Percentiles rank a stretch among this genome's conserved stretches.
These are phyloP conservation scores for Xylaria digitata DNA, from an alignment of 2,329 filamentous ascomycete species.

Conservation along the genomic window DNA sequence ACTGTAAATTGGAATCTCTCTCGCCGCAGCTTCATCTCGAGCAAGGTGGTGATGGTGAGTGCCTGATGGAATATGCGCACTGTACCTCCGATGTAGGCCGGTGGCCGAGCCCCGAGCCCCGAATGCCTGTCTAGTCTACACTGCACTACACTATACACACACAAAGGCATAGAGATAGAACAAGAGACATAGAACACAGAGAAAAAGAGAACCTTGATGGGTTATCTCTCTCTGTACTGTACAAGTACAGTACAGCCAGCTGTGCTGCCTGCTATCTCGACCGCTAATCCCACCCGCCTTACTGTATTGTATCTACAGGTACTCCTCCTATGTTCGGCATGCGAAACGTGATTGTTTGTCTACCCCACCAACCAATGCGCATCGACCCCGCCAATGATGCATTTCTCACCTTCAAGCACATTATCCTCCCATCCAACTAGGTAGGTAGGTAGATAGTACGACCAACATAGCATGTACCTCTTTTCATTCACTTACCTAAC, in stretches of 20 bases:
- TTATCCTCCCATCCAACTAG: neutral
- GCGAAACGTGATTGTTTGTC: neutral
- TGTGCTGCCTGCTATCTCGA: slow-evolving; percentile 3
- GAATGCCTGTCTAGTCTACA: no score
- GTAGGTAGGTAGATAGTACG: neutral
- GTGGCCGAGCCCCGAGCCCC: no score
- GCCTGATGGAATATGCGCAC: neutral
- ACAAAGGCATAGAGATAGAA: neutral
- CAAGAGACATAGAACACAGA: neutral
- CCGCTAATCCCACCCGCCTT: no score
- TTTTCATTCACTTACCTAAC: neutral
- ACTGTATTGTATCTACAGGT: slow-evolving; percentile 9
- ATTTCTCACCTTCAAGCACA: slow-evolving; percentile 13
- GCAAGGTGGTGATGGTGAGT: neutral
- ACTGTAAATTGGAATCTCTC: neutral
- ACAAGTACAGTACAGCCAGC: neutral
- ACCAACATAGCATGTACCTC: neutral
- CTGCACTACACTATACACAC: no score
- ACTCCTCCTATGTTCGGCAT: neutral
- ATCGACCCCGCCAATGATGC: slow-evolving; percentile 22
- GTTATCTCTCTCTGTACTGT: neutral
- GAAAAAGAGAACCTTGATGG: slow-evolving; percentile 9
- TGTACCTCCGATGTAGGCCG: slow-evolving; percentile 10
- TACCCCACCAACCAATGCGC: slow-evolving; percentile 17
- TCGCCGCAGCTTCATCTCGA: no score